Base-by-base conservation (phyloP, 257 asterid species). In the Linaria vulgaris region DNA sequence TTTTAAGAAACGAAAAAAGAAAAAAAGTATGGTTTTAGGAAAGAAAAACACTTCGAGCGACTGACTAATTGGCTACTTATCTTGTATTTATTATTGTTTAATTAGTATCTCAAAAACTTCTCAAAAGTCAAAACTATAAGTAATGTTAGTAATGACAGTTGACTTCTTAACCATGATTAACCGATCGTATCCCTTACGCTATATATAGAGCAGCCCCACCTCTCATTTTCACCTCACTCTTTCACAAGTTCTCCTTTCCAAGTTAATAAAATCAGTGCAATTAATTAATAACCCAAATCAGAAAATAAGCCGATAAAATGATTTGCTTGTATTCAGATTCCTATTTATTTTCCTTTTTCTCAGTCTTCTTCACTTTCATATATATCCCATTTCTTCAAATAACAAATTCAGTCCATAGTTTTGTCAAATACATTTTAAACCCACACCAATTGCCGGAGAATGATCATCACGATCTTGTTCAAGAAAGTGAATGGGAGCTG, bases 241-340 rank as follows among this genome's bases (percentile, higher is more conserved):
- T 24, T 6, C 15, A 2, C 71, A 64, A 34, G 46, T 51, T 24
- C 50, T 57, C 30, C 53, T 12, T 45, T 55, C 56, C 69, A 62
- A 67, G 44, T 11, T 34, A 34, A 34, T n/a, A n/a, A n/a, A n/a
- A n/a, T n/a, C n/a, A n/a, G n/a, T n/a, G n/a, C n/a, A n/a, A 30
- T 30, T 6, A 30, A 6, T 30, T 30, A 30, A 3, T 6, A 30
- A 30, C 22, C 59, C 19, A 27, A 12, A 59, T 60, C 65, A 44
- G 6, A 15, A 71, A n/a, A 37, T 23, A 31, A 59, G 24, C 38
- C 57, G 14, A 39, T 34, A 52, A 51, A 48, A 80, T 80, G 85
- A 80, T 73, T 23, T 73, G 74, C 22, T 54, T 76, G 15, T 73
- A 53, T 61, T 76, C 74, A 60, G 82, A 76, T n/a, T 76, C 81